Evolutionary conservation across 352 stramenopile genomes (phyloP), one percentile per base, ranked within the genome.

Genomic region (Pythium brachiatum): DNA sequence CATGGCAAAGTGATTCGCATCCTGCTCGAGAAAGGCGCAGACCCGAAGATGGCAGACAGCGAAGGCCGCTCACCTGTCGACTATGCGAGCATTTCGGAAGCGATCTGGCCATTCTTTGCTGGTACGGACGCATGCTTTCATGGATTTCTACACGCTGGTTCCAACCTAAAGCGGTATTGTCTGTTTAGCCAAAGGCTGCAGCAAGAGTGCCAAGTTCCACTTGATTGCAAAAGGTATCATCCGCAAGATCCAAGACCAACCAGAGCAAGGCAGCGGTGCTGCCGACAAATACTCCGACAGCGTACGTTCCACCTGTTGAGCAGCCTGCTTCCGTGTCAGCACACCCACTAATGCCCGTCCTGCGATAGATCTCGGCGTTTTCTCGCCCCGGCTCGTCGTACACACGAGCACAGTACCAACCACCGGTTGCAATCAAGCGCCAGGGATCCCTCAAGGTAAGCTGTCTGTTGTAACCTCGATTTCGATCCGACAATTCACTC

Each of bases 331-430:
- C 34, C 34, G 9, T 29, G 41, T 12, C 18, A 5, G 41, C 6
- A 46, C 7, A 11, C 5, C 36, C 25, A 16, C 39, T 50, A 2
- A 52, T 36, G 26, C 2, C 46, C 12, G 5, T 12, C 38, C 20
- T 50, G 13, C 7, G 38, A 39, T 60, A 93, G 83, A 83, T 93
- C 57, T 87, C 81, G 11, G 79, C 78, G 12, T 89, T 91, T 47
- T 93, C 84, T 4, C 76, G 84, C 9, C 84, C 84, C 12, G 84
- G 81, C 15, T 93, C 84, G 1, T 81, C 84, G 18, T 93, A 93
- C 63, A 78, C 70, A 23, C 63, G 80, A 43, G 81, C 79, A 9
- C 80, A 91, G 46, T 76, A 86, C 57, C 73, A 88, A 26, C 78
- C 77, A 0, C 76, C 78, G 1, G 68, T 78, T 0, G 69, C 54